Evolutionary conservation across 2,329 filamentous ascomycete genomes (phyloP).

Genomic region (Verticillium zaregamsianum): DNA sequence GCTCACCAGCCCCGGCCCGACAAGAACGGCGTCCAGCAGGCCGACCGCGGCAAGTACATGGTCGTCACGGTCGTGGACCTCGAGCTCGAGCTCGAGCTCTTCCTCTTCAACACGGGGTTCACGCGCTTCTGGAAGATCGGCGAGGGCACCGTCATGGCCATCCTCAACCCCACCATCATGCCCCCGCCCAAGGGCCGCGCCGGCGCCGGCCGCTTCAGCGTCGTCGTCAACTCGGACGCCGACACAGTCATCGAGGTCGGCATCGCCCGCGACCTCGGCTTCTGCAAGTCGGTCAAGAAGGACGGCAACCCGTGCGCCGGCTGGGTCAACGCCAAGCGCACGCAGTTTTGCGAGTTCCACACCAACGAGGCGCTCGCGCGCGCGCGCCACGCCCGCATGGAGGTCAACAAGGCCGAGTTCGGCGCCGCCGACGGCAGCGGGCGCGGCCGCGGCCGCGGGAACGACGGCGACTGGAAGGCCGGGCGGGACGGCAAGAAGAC

Average conservation of each 20-base stretch:
- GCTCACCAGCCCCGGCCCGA: constrained; percentile 44
- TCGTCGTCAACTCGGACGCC: constrained; percentile 79
- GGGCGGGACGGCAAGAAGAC: constrained; percentile 25
- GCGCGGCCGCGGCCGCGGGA: constrained; percentile 10
- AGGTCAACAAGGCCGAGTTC: constrained; percentile 54
- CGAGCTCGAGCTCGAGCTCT: constrained; percentile 86
- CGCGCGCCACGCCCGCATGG: constrained; percentile 61
- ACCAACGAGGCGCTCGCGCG: constrained; percentile 77
- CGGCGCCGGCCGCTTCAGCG: constrained; percentile 78
- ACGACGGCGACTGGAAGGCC: constrained; percentile 15
- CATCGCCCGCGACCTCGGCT: constrained; percentile 76
- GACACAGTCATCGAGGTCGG: constrained; percentile 92
- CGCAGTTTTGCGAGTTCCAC: constrained; percentile 90
- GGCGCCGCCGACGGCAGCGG: constrained; percentile 45
- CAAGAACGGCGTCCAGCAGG: constrained; percentile 40
- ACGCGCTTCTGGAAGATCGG: constrained; percentile 92
- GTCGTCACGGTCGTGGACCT: constrained; percentile 83
- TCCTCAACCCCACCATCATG: constrained; percentile 89
- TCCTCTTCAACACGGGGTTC: constrained; percentile 87
- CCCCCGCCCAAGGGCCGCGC: constrained; percentile 71
- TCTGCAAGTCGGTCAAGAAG: constrained; percentile 79
- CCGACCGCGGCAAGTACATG: constrained; percentile 82
- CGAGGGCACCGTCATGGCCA: constrained; percentile 84
- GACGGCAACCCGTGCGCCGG: constrained; percentile 75
- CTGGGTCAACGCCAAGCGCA: constrained; percentile 87